A percentile compares a stretch with the other conserved stretches of the same genome.
phyloP scores from a whole-genome alignment of 495 filamentous ascomycete genomes.

The Penicillium crystallinum region DNA sequence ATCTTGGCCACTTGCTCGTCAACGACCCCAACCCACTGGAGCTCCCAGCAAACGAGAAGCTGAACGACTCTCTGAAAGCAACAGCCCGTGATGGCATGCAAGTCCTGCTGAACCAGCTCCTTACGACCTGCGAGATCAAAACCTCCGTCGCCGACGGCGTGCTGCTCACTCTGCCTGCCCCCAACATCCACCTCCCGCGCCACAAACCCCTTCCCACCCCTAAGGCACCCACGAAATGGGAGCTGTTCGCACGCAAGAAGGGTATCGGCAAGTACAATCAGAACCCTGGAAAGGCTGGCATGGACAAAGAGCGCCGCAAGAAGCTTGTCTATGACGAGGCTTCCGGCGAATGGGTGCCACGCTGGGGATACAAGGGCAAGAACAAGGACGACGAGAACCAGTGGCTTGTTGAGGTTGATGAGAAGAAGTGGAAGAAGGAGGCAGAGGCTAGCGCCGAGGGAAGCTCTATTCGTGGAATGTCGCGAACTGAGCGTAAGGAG shows the following conservation, averaged over 20 bases:
- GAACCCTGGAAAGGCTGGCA: constrained; percentile 37
- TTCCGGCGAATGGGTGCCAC: constrained; percentile 80
- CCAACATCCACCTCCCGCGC: constrained; percentile 66
- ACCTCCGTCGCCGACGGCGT: constrained; percentile 60
- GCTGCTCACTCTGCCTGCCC: constrained; percentile 65
- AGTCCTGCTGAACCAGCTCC: constrained; percentile 80
- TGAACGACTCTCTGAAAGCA: constrained; percentile 52
- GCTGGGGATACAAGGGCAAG: constrained; percentile 92
- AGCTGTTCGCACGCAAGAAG: constrained; percentile 90
- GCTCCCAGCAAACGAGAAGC: constrained; percentile 27
- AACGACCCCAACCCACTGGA: constrained; percentile 77
- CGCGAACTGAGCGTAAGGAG: constrained; percentile 58
- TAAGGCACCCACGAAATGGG: constrained; percentile 86
- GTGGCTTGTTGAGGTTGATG: constrained; percentile 88
- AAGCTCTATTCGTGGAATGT: constrained; percentile 55
- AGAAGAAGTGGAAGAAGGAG: constrained; percentile 65
- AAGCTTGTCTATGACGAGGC: constrained; percentile 81
- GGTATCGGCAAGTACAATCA: constrained; percentile 63
- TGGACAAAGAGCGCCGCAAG: constrained; percentile 61
- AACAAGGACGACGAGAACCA: constrained; percentile 73
- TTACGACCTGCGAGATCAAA: constrained; percentile 74
- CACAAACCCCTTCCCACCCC: constrained; percentile 82
- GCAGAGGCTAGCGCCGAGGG: constrained; percentile 53
- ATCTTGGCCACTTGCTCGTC: constrained; percentile 78
- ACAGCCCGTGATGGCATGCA: constrained; percentile 84